Conservation (phyloP, 805 yeast species). For the Ogataea methylovora region DNA sequence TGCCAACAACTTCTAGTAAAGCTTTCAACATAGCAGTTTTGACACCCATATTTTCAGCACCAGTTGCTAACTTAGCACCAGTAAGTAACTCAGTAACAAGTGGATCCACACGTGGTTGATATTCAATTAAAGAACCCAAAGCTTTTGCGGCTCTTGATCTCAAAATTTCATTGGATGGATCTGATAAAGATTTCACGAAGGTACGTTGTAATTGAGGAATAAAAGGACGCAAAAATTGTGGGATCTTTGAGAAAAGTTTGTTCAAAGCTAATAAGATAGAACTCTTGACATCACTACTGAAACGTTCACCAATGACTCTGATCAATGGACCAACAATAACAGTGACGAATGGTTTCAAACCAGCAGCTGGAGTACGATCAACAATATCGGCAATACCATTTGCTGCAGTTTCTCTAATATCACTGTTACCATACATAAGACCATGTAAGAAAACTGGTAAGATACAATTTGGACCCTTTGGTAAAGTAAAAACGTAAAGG, state of each 20-base stretch:
- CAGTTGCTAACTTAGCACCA: slow-evolving; percentile 60
- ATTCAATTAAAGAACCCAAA: slow-evolving; percentile 76
- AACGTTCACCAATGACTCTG: slow-evolving; percentile 96
- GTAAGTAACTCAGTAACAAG: slow-evolving; percentile 74
- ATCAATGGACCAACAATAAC: slow-evolving; percentile 94
- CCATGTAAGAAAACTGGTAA: slow-evolving; percentile 93
- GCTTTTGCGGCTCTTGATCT: slow-evolving; percentile 86
- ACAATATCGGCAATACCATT: slow-evolving; percentile 83
- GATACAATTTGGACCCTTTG: slow-evolving; percentile 82
- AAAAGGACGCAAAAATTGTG: slow-evolving; percentile 88
- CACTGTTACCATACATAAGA: slow-evolving; percentile 83
- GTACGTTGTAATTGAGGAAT: slow-evolving; percentile 97
- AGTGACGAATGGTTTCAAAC: slow-evolving; percentile 82
- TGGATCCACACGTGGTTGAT: slow-evolving; percentile 93
- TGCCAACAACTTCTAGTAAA: slow-evolving; percentile 68
- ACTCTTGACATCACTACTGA: slow-evolving; percentile 82
- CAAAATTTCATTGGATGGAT: slow-evolving; percentile 62
- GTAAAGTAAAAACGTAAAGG: slow-evolving; percentile 63
- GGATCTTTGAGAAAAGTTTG: slow-evolving; percentile 70
- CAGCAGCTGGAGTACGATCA: slow-evolving; percentile 75
- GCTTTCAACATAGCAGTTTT: slow-evolving; percentile 84
- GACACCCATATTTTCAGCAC: slow-evolving; percentile 48
- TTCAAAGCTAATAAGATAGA: slow-evolving; percentile 87
- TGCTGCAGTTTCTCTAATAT: slow-evolving; percentile 81
- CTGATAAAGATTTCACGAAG: slow-evolving; percentile 85